Evolutionary conservation across 2,329 filamentous ascomycete species (phyloP), one percentile per base, ranked within the genome.

Genomic region (Albophoma yamanashiensis): DNA sequence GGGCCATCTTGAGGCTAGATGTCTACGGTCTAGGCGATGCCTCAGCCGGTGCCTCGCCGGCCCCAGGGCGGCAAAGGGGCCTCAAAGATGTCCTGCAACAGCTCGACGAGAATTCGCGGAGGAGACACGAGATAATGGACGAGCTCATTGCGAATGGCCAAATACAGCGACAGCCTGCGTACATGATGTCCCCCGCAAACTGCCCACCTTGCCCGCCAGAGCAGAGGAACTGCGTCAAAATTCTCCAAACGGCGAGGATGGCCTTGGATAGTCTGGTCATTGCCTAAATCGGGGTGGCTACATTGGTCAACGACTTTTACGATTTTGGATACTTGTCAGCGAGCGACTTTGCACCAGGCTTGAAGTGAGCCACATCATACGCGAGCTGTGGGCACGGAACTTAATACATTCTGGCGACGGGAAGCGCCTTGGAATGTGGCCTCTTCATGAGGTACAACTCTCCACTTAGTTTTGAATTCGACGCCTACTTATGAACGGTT

Each of bases 251-350:
- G 39, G 83, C 84, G 6, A 78, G 79, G 61, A 65, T 74, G 53
- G 80, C 82, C 2, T 74, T 86, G 58, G 79, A 84, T 38, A 76
- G 75, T 36, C 69, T 87, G 31, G 73, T 82, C 15, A 85, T 87
- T 70, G 74, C 80, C 22, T 84, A 59, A 6, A 17, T 3, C 6
- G 6, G 6, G 14, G 17, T 57, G 14, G 11, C 22, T 8, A 27
- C n/a, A 3, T 43, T n/a, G 11, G 50, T 14, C 3, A n/a, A 34
- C 5, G 50, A 53, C 27, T 34, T 34, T 31, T 15, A 34, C 20
- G 31, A n/a, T 20, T 11, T 2, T 12, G 50, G 17, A 6, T 34
- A 53, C 1, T 11, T 36, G n/a, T 7, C 34, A 15, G 47, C 4
- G 31, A 31, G n/a, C 17, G 50, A 4, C 27, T 11, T 36, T 14